phyloP scores from a whole-genome alignment of 2,329 filamentous ascomycete genomes.

The Calonectria henricotiae region DNA sequence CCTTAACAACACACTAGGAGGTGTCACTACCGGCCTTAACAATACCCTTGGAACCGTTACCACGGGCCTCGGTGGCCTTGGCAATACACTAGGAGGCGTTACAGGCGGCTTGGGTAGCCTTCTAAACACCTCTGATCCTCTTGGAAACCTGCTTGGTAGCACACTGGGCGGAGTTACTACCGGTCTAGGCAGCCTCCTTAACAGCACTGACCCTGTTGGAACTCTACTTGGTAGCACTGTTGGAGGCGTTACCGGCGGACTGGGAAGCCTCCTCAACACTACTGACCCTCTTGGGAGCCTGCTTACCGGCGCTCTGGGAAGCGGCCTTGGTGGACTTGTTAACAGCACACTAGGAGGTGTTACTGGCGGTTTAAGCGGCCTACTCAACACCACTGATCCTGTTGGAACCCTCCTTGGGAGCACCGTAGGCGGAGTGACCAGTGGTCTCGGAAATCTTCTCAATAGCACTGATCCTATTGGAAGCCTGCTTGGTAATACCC shows the following conservation, averaged over 20 bases:
- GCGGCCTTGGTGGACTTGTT: not conserved
- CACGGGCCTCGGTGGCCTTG: not conserved
- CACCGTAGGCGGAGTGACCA: not conserved
- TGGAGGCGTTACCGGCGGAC: not conserved
- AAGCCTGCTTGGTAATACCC: not conserved
- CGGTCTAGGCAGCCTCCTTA: not conserved
- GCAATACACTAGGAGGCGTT: not conserved
- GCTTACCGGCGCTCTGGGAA: not conserved
- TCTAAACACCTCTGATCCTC: slow-evolving; percentile 1
- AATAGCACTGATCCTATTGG: not conserved
- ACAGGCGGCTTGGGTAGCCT: not conserved
- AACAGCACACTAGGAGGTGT: not conserved
- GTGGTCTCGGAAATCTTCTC: not conserved
- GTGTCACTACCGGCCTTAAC: not conserved
- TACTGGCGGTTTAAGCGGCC: not conserved
- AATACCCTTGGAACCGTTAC: not conserved
- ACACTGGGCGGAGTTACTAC: not conserved
- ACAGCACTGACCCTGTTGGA: not conserved
- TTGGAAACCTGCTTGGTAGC: not conserved
- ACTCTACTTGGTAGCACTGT: not conserved
- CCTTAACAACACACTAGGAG: not conserved
- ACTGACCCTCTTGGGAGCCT: not conserved
- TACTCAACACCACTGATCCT: not conserved
- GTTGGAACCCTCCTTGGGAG: not conserved
- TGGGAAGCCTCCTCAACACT: not conserved